These are phyloP conservation scores for Musa balbisiana DNA, from an alignment of 202 grass and related monocot species.

Conservation along the genomic window DNA sequence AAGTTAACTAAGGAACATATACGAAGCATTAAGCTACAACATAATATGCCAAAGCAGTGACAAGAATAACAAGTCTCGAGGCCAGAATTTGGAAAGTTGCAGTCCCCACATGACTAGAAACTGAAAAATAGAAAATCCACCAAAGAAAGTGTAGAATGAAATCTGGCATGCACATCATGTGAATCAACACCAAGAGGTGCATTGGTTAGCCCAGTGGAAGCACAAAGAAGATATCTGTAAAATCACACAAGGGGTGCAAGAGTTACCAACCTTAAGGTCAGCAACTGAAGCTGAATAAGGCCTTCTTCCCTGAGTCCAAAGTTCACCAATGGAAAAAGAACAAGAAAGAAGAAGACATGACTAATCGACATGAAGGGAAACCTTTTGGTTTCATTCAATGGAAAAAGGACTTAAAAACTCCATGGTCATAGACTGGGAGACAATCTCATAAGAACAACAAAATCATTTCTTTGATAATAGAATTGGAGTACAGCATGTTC, in stretches of 20 bases:
- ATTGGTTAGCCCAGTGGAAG: background rate
- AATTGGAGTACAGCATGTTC: background rate
- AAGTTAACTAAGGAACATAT: slow-evolving; percentile 20
- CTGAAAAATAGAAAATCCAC: background rate
- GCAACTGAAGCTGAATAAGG: too few relatives aligned
- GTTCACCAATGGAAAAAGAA: background rate
- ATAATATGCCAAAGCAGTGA: too few relatives aligned
- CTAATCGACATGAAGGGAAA: background rate
- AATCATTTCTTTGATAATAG: background rate
- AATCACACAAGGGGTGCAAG: background rate
- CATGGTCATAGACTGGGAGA: background rate
- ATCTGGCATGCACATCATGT: background rate
- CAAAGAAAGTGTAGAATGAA: background rate
- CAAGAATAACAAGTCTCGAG: background rate
- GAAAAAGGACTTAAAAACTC: background rate
- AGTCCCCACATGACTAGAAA: background rate
- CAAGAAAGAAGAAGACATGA: background rate
- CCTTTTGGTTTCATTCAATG: background rate
- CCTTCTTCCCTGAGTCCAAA: background rate
- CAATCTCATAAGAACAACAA: background rate
- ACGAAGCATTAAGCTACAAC: background rate
- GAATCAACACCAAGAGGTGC: background rate
- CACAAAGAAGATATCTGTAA: background rate
- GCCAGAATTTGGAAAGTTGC: background rate
- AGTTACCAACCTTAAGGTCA: background rate